Percentiles rank a stretch among this genome's conserved stretches.
Evolutionary conservation across 352 stramenopile genomes (phyloP).

Genomic region (Pythium dissotocum): DNA sequence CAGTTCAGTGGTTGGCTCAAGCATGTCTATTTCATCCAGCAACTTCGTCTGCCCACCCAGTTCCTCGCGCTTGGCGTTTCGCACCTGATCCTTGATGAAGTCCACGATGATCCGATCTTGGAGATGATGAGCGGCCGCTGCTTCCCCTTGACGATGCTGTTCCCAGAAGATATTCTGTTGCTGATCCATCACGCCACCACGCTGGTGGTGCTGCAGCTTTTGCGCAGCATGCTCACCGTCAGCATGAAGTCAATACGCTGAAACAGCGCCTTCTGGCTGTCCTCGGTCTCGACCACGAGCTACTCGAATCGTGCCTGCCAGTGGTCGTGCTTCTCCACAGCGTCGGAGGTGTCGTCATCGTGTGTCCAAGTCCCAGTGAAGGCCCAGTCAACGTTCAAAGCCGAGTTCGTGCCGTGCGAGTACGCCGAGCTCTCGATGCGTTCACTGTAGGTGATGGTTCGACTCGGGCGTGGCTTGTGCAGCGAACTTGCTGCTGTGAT

Average conservation of each 20-base stretch:
- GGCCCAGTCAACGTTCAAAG: too few species aligned
- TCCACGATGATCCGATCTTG: conserved; percentile 82
- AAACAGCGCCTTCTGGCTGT: background rate
- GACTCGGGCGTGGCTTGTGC: too few species aligned
- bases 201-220: conserved; percentile 12
- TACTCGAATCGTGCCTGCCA: too few species aligned
- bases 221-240: conserved; percentile 5
- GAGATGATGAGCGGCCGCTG: conserved; percentile 84
- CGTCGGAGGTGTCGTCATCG: too few species aligned
- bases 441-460: too few species aligned
- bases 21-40: conserved; percentile 24
- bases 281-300: too few species aligned
- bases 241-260: background rate
- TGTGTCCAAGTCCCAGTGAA: too few species aligned
- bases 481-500: too few species aligned
- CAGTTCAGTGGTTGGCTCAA: background rate
- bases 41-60: conserved; percentile 69
- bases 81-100: conserved; percentile 96
- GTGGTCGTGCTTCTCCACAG: too few species aligned
- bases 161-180: conserved; percentile 86
- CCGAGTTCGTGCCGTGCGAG: too few species aligned
- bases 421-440: too few species aligned
- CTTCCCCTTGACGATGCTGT: conserved; percentile 92
- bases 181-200: conserved; percentile 36
- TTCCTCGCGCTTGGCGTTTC: conserved; percentile 83